Base-by-base conservation (phyloP, 208 protist genomes). In the Crithidia acanthocephali region DNA sequence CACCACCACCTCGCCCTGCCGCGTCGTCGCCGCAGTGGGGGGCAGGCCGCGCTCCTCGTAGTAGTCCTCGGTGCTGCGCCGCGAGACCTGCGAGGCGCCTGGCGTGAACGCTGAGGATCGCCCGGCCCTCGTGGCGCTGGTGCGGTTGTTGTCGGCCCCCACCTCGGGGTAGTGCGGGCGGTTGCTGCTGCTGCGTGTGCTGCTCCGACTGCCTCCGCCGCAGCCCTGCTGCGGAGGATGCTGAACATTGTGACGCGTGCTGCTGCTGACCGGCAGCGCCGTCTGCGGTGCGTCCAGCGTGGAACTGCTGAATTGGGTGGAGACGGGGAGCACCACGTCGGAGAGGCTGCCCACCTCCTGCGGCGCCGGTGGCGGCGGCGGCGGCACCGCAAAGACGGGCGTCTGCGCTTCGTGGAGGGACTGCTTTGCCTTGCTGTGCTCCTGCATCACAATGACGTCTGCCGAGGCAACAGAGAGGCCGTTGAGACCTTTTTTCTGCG, bases 391-490 rank as follows among this genome's bases (percentile, higher is more conserved):
- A 22, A 20, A n/a, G 4, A 40, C 37, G 53, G 22, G 23, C 6
- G 18, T 4, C 18, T 30, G 23, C 22, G 23, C 20, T 10, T 69
- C 53, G 13, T 57, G 58, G 8, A 60, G 11, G 20, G 53, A 48
- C n/a, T 61, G 25, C 22, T 45, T 45, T 25, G 30, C 45, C 53
- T 61, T 72, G 40, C 28, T 20, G 47, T 53, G 44, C 48, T 58
- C 59, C 61, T 75, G 58, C 60, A 59, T 64, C 9, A 80, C 33
- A 33, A 86, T 71, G 25, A 68, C 58, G 61, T 91, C 85, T 18
- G 70, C 83, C 13, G 76, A 84, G 27, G 68, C 85, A 2, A 79
- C 76, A 30, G 47, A 23, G 27, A 86, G 57, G 5, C 74, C 82
- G 33, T 79, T 84, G 15, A 33, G 28, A 10, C 64, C 74, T 25